A percentile compares a stretch with the other conserved stretches of the same genome.
Conservation (phyloP, 106 monocot species). For the Platanthera guangdongensis region DNA sequence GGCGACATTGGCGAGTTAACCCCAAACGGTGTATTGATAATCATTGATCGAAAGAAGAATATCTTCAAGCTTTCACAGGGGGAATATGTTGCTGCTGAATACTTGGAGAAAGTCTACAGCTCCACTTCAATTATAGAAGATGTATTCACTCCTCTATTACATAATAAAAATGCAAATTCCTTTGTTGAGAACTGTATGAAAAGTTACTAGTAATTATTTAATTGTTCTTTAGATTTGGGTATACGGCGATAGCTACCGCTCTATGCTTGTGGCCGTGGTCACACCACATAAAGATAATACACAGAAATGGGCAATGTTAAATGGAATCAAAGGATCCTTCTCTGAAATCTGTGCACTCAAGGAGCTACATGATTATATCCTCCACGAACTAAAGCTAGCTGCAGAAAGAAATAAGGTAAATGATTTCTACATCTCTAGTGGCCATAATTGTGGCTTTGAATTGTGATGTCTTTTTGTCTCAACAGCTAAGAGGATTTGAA, state of each 20-base stretch:
- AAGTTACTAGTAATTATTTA: background rate
- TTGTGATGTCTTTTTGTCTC: background rate
- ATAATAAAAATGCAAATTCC: no score
- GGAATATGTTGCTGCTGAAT: no score
- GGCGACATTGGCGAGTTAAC: no score
- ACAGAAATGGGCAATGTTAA: constrained; percentile 60
- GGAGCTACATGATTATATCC: constrained; percentile 40
- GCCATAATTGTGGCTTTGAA: background rate
- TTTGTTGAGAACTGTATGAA: no score
- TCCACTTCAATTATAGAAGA: no score
- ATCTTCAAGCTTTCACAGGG: no score
- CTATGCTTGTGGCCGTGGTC: constrained; percentile 77
- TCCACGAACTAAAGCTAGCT: constrained; percentile 56
- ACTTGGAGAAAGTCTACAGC: no score
- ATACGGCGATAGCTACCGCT: constrained; percentile 79
- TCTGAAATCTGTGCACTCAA: constrained; percentile 48
- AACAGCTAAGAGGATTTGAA: constrained; percentile 75
- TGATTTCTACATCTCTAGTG: background rate
- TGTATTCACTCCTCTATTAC: no score
- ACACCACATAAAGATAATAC: constrained; percentile 69
- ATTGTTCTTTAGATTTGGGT: constrained; percentile 65
- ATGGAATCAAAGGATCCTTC: constrained; percentile 45
- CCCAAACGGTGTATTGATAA: no score
- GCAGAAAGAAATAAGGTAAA: constrained; percentile 74
- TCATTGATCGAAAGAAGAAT: no score